Conservation (phyloP, 1,284 basidiomycete species). For the Takashimella tepidaria region DNA sequence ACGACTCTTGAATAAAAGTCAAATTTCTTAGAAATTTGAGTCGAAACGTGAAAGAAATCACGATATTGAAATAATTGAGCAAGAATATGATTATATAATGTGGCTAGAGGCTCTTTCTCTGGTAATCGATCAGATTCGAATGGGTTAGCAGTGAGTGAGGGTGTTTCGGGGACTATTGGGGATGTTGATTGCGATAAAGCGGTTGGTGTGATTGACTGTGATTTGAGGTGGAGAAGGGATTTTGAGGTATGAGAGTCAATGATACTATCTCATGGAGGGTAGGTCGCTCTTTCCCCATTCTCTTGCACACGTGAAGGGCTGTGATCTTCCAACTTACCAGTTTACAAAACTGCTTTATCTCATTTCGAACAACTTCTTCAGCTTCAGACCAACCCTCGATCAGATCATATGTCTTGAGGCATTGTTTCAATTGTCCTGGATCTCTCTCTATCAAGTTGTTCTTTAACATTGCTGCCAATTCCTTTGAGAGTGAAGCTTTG, state of each 20-base stretch:
- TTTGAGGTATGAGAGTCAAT: no score
- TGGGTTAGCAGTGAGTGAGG: slow-evolving; percentile 14
- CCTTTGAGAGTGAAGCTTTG: slow-evolving; percentile 70
- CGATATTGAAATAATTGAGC: slow-evolving; percentile 69
- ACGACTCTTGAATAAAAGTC: slow-evolving; percentile 79
- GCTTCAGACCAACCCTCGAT: slow-evolving; percentile 77
- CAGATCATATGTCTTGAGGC: slow-evolving; percentile 73
- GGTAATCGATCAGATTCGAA: slow-evolving; percentile 13
- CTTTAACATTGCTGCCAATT: slow-evolving; percentile 73
- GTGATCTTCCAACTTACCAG: slow-evolving; percentile 53
- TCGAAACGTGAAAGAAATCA: slow-evolving; percentile 68
- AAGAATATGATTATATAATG: slow-evolving; percentile 73
- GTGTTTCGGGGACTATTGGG: slow-evolving; percentile 28
- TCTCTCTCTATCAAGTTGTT: slow-evolving; percentile 48
- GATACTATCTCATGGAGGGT: no score
- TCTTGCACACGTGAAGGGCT: no score
- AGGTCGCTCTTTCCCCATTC: no score
- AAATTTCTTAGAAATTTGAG: slow-evolving; percentile 57
- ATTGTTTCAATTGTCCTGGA: slow-evolving; percentile 61
- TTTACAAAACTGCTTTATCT: slow-evolving; percentile 67
- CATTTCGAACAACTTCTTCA: slow-evolving; percentile 70
- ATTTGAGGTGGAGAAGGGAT: not conserved
- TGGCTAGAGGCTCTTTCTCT: slow-evolving; percentile 51
- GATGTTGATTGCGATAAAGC: slow-evolving; percentile 20
- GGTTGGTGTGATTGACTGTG: slow-evolving; percentile 29